Percentiles rank a stretch among this genome's conserved stretches.
These are phyloP conservation scores for Ustilago curta DNA, from an alignment of 1,284 basidiomycete genomes.

Conservation along the genomic window DNA sequence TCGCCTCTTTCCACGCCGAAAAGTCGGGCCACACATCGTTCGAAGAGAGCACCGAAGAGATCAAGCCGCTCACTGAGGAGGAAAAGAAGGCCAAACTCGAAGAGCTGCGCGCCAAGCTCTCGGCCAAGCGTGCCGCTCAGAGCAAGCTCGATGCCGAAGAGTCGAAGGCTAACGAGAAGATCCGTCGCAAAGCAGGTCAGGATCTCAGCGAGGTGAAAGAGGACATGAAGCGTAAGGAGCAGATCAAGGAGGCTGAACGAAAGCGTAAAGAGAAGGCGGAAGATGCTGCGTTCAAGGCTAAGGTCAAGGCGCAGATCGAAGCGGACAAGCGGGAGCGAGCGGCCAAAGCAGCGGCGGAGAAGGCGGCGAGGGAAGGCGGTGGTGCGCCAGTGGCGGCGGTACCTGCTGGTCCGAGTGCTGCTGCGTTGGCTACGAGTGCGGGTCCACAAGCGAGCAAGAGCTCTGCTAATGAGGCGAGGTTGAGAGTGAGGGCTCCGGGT, in stretches of 20 bases:
- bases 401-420: slow-evolving; percentile 37
- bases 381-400: slow-evolving; percentile 15
- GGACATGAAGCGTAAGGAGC: slow-evolving; percentile 67
- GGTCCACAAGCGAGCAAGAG: slow-evolving; percentile 42
- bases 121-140: slow-evolving; percentile 62
- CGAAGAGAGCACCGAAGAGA: slow-evolving; percentile 94
- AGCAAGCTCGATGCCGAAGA: slow-evolving; percentile 60
- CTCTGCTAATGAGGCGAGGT: slow-evolving; percentile 57
- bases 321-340: slow-evolving; percentile 67
- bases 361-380: slow-evolving; percentile 58
- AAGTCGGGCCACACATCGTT: slow-evolving; percentile 88
- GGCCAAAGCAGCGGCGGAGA: slow-evolving; percentile 63
- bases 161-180: slow-evolving; percentile 63
- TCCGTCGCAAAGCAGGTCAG: slow-evolving; percentile 67
- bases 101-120: slow-evolving; percentile 72
- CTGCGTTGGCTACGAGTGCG: slow-evolving; percentile 38
- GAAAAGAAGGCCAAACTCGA: slow-evolving; percentile 86
- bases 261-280: slow-evolving; percentile 64
- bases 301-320: slow-evolving; percentile 66
- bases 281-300: slow-evolving; percentile 62
- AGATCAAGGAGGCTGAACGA: slow-evolving; percentile 62
- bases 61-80: slow-evolving; percentile 93
- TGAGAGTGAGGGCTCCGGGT: slow-evolving; percentile 61
- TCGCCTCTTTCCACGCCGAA: slow-evolving; percentile 94
- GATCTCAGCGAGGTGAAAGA: slow-evolving; percentile 58